These are phyloP conservation scores for Hymenochaete sp. DNA, from an alignment of 1,284 basidiomycete species.

Conservation along the genomic window DNA sequence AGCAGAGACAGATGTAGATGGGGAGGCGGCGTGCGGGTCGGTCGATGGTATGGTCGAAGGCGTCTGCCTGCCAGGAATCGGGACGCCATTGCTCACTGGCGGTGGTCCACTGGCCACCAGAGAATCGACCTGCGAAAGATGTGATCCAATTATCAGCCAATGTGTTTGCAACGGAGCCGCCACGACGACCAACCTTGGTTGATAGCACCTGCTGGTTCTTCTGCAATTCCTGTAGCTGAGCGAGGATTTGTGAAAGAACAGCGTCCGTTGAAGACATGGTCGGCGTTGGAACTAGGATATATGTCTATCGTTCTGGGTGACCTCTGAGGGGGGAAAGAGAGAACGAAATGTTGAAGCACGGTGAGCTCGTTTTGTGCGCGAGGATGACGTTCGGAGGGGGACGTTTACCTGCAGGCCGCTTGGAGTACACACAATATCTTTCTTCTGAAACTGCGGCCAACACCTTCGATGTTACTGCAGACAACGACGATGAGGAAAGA, in stretches of 20 bases:
- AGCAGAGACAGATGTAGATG: conserved; percentile 21
- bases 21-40: conserved; percentile 16
- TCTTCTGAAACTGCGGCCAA: too few relatives aligned
- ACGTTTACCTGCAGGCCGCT: too few relatives aligned
- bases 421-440: too few relatives aligned
- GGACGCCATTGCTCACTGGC: neutral
- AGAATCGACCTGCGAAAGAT: conserved; percentile 22
- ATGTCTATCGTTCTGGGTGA: too few relatives aligned
- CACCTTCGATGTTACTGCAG: too few relatives aligned
- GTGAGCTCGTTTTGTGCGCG: too few relatives aligned
- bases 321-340: too few relatives aligned
- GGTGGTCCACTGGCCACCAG: conserved; percentile 17
- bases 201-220: conserved; percentile 65
- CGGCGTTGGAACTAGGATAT: too few relatives aligned
- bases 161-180: neutral
- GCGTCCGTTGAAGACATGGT: conserved; percentile 20
- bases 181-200: conserved; percentile 48
- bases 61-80: conserved; percentile 11
- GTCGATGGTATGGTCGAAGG: conserved; percentile 7
- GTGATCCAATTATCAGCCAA: neutral
- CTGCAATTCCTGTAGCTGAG: conserved; percentile 60
- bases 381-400: too few relatives aligned
- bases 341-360: too few relatives aligned
- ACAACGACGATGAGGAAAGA: too few relatives aligned
- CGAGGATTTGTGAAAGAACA: conserved; percentile 62